These are phyloP conservation scores for Tephrocybe rancida DNA, from an alignment of 768 basidiomycete species.

Conservation along the genomic window DNA sequence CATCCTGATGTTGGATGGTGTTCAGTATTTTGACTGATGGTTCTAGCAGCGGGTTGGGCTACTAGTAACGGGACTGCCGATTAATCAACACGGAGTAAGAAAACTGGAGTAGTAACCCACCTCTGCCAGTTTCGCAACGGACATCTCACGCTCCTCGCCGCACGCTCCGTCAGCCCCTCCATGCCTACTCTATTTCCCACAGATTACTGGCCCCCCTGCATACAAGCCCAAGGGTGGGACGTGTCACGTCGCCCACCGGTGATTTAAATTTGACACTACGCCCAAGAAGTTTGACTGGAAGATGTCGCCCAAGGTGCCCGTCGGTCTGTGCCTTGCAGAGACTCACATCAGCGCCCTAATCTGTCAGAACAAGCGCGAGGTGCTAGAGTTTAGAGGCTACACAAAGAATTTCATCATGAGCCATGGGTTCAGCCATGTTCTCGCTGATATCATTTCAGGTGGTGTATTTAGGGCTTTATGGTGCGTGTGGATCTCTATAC, in stretches of 20 bases:
- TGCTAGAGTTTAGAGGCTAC: slow-evolving; percentile 89
- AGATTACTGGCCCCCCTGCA: too few species aligned
- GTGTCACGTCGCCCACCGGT: too few species aligned
- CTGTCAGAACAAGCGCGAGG: slow-evolving; percentile 96
- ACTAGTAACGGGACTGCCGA: too few species aligned
- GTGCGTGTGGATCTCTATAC: slow-evolving; percentile 29
- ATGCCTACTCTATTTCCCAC: slow-evolving; percentile 94
- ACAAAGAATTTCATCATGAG: slow-evolving; percentile 95
- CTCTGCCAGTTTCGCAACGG: slow-evolving; percentile 75
- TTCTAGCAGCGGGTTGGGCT: too few species aligned
- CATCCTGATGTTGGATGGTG: too few species aligned
- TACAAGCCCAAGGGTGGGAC: too few species aligned
- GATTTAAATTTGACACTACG: slow-evolving; percentile 66
- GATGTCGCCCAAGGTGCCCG: slow-evolving; percentile 78
- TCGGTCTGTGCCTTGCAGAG: slow-evolving; percentile 90
- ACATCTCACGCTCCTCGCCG: slow-evolving; percentile 96
- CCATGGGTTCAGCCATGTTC: slow-evolving; percentile 94
- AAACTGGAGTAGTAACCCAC: too few species aligned
- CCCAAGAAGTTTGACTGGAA: slow-evolving; percentile 98
- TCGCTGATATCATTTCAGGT: slow-evolving; percentile 99
- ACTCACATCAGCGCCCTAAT: slow-evolving; percentile 92
- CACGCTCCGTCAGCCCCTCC: slow-evolving; percentile 91
- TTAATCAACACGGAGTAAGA: too few species aligned
- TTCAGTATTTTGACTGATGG: too few species aligned
- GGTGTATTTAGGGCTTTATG: slow-evolving; percentile 91